A percentile compares a stretch with the other conserved stretches of the same genome.
Evolutionary conservation across 2,329 filamentous ascomycete species (phyloP).

Genomic region (Lachnellula subtilissima): DNA sequence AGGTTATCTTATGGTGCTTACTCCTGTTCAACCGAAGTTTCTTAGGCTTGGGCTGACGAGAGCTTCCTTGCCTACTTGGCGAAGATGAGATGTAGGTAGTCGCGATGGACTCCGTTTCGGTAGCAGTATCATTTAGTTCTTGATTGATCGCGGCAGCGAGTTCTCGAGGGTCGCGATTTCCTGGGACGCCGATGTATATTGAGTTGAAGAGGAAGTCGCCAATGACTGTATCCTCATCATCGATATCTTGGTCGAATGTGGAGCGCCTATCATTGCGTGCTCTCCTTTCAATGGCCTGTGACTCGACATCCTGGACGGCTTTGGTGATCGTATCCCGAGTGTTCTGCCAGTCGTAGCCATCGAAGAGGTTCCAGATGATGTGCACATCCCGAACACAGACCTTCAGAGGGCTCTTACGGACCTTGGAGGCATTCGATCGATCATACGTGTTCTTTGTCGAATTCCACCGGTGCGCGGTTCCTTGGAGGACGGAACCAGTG

Average conservation of each 20-base stretch:
- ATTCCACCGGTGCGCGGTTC: conserved; percentile 74
- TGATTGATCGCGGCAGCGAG: conserved; percentile 81
- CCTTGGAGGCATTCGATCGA: conserved; percentile 54
- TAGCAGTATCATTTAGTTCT: conserved; percentile 77
- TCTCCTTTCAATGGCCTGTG: conserved; percentile 71
- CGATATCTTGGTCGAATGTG: conserved; percentile 58
- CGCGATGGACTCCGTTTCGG: conserved; percentile 85
- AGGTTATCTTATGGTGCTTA: conserved; percentile 90
- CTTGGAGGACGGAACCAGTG: conserved; percentile 53
- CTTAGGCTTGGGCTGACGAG: conserved; percentile 39
- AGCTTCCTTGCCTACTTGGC: conserved; percentile 44
- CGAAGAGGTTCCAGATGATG: conserved; percentile 95
- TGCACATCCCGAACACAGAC: conserved; percentile 81
- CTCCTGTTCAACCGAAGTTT: conserved; percentile 75
- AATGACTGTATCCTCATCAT: conserved; percentile 80
- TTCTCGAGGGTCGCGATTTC: conserved; percentile 78
- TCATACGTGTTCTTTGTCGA: conserved; percentile 72
- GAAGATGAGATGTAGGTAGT: conserved; percentile 65
- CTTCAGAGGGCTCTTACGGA: conserved; percentile 65
- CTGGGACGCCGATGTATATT: conserved; percentile 90
- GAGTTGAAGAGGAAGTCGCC: conserved; percentile 98
- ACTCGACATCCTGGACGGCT: conserved; percentile 83
- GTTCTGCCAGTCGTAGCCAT: conserved; percentile 92
- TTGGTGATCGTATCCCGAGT: conserved; percentile 84
- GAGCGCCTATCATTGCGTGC: conserved; percentile 52